Percentiles rank a stretch among this genome's conserved stretches.
These are phyloP conservation scores for Aureobasidium sp. DNA, from an alignment of 2,329 filamentous ascomycete genomes.

Conservation along the genomic window DNA sequence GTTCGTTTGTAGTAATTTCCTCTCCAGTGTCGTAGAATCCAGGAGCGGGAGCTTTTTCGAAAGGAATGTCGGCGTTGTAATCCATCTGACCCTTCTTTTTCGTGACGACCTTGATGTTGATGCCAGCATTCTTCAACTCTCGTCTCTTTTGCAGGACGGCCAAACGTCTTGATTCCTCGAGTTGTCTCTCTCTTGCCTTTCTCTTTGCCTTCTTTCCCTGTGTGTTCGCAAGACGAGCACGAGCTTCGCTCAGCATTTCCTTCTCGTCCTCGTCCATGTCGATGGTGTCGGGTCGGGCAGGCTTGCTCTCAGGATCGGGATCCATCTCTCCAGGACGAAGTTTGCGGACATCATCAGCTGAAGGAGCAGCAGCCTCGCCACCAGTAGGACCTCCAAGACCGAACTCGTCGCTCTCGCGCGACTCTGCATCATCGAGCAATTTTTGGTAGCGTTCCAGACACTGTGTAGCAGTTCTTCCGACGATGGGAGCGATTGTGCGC, in stretches of 20 bases:
- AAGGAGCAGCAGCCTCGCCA: conserved; percentile 78
- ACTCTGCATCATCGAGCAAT: conserved; percentile 89
- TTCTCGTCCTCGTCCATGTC: conserved; percentile 99
- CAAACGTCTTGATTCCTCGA: conserved; percentile 86
- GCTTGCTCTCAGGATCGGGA: conserved; percentile 94
- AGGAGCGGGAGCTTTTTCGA: conserved; percentile 79
- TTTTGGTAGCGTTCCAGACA: conserved; percentile 97
- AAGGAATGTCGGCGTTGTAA: conserved; percentile 98
- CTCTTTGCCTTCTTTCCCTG: conserved; percentile 99
- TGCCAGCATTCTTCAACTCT: conserved; percentile 93
- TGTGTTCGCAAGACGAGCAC: conserved; percentile 91
- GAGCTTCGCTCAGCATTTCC: conserved; percentile 97
- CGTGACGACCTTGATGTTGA: conserved; percentile 92
- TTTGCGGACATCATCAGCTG: conserved; percentile 82
- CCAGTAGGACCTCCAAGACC: conserved; percentile 79
- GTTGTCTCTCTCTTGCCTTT: conserved; percentile 88
- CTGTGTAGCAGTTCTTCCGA: conserved; percentile 92
- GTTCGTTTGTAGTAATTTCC: conserved; percentile 73
- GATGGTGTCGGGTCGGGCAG: conserved; percentile 89
- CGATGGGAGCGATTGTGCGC: conserved; percentile 95
- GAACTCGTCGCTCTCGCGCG: conserved; percentile 71
- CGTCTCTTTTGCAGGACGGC: conserved; percentile 89
- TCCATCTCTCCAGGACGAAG: conserved; percentile 83
- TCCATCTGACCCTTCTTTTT: conserved; percentile 97
- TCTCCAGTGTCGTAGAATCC: conserved; percentile 93